Evolutionary conservation across 352 stramenopile genomes (phyloP), one percentile per base, ranked within the genome.

Genomic region (Globisporangium spinosum): DNA sequence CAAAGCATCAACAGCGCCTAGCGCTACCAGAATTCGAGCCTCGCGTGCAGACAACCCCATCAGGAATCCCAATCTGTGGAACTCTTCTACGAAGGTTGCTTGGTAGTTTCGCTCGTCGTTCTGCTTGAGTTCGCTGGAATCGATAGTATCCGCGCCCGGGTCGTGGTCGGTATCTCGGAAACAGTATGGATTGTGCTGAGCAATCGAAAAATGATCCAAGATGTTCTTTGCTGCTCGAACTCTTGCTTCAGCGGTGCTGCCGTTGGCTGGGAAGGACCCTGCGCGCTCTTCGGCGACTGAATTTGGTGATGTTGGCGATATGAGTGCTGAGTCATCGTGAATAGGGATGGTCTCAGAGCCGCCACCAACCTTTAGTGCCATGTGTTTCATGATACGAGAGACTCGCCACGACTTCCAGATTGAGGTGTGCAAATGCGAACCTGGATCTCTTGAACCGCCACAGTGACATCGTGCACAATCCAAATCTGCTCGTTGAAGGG

Each of bases 171-270:
- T 80, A 57, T 93, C 83, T 7, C 83, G 75, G 63, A 78, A 93
- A 40, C 70, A 80, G 62, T 86, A 93, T n/a, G 85, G 85, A 70
- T 93, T 91, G 58, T 90, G 73, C 38, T 91, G 77, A 25, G 71
- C 66, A 67, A 93, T 93, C 8, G 77, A 69, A 27, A 93, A 93
- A 65, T 86, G 82, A 15, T 93, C 83, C 25, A 93, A 64, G 27
- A 93, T 93, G 22, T 60, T 90, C 64, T 88, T 88, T 58, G 87
- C 89, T 49, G 75, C 55, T 40, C 57, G 56, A 2, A 32, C 40
- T 45, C 55, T 56, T 15, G 67, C 32, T 56, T 79, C 60, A 20
- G 17, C 29, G 1, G 25, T 12, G 67, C 34, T 45, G n/a, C 58
- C 64, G 38, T 38, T 55, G 23, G 3, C 13, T 23, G 35, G 12